Conservation (phyloP, 371 early-diverging fungal species). For the Mucor plumbeus region DNA sequence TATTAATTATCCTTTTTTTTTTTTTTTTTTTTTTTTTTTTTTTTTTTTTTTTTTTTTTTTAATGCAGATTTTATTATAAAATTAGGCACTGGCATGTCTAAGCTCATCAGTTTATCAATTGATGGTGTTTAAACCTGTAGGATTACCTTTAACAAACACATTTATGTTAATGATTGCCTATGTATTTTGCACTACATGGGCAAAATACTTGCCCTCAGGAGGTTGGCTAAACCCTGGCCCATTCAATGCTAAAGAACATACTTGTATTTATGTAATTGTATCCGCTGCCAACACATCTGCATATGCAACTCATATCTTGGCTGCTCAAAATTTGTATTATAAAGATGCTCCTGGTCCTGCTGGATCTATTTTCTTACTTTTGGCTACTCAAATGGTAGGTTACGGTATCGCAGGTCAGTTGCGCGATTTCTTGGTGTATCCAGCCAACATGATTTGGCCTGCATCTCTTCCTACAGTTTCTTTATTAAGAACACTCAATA, state of each 20-base stretch:
- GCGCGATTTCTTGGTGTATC: conserved; percentile 80
- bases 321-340: conserved; percentile 62
- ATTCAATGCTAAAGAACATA: conserved; percentile 50
- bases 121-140: conserved; percentile 51
- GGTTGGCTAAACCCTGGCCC: conserved; percentile 53
- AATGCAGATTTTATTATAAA: neutral
- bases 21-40: no score
- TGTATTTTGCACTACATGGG: conserved; percentile 41
- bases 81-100: conserved; percentile 40
- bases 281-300: conserved; percentile 46
- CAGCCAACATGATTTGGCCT: conserved; percentile 91
- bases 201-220: conserved; percentile 34
- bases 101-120: conserved; percentile 49
- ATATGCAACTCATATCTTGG: conserved; percentile 58
- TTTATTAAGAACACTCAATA: conserved; percentile 74
- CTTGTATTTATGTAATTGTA: conserved; percentile 47
- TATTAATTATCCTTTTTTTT: no score
- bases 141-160: conserved; percentile 40
- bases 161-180: conserved; percentile 54
- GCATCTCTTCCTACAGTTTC: conserved; percentile 75
- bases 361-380: conserved; percentile 55
- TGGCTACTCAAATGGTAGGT: conserved; percentile 79
- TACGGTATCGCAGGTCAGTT: conserved; percentile 86
- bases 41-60: no score
- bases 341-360: conserved; percentile 43